Conservation (phyloP, 805 yeast genomes). For the Yarrowia porcina region DNA sequence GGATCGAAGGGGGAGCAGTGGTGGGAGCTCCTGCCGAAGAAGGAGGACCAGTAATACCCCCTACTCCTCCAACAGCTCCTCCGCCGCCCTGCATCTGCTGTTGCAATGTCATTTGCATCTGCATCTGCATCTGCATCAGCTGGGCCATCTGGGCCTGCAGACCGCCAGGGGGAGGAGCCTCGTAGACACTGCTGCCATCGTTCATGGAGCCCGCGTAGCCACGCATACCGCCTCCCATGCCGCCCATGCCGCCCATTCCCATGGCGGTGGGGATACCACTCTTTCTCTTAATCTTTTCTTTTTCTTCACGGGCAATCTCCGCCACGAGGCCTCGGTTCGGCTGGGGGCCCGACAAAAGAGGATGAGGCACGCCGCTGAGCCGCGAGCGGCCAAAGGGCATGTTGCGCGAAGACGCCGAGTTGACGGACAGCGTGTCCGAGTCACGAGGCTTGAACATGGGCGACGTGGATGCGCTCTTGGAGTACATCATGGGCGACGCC, state of each 20-base stretch:
- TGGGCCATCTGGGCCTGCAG: conserved; percentile 38
- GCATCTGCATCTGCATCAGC: conserved; percentile 38
- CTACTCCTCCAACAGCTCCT: not conserved
- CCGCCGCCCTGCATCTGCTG: conserved; percentile 19
- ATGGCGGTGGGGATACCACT: not conserved
- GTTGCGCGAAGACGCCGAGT: not conserved
- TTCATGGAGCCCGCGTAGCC: conserved; percentile 10
- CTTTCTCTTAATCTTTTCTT: conserved; percentile 37
- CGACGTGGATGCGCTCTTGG: conserved; percentile 11
- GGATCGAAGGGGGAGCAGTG: not conserved
- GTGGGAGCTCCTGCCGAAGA: not conserved
- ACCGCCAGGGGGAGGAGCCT: conserved; percentile 28
- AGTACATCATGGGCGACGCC: not conserved
- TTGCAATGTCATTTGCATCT: conserved; percentile 30
- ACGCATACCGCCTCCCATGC: not conserved
- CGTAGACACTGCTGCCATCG: conserved; percentile 23
- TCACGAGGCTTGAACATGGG: conserved; percentile 12
- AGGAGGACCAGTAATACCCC: not conserved
- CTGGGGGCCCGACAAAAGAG: conserved; percentile 8
- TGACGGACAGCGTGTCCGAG: not conserved
- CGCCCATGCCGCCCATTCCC: not conserved
- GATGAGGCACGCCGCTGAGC: conserved; percentile 16
- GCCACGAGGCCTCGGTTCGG: conserved; percentile 41
- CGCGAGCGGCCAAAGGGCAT: conserved; percentile 12
- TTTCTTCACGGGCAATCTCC: conserved; percentile 42